Percentiles rank a stretch among this genome's conserved stretches.
Evolutionary conservation across 352 stramenopile genomes (phyloP).

Genomic region (Aphanomyces astaci): DNA sequence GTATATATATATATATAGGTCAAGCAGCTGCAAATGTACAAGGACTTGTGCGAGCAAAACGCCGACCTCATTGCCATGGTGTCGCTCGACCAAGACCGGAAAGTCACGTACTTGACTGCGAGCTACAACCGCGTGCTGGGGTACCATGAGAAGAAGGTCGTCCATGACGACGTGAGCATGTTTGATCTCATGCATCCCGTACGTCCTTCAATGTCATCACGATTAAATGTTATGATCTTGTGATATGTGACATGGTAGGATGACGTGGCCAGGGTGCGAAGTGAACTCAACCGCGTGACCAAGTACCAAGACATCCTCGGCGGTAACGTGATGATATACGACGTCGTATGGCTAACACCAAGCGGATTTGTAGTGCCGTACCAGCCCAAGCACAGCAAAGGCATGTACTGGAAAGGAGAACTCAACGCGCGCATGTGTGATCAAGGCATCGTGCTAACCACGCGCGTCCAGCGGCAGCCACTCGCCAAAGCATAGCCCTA

Average conservation of each 20-base stretch:
- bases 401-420: constrained; percentile 67
- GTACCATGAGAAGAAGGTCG: constrained; percentile 67
- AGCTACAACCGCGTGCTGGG: constrained; percentile 65
- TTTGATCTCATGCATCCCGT: constrained; percentile 78
- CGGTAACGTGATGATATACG: not conserved
- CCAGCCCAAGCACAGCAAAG: constrained; percentile 71
- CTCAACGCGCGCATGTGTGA: constrained; percentile 63
- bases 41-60: constrained; percentile 78
- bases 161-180: constrained; percentile 68
- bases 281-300: constrained; percentile 42
- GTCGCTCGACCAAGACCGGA: constrained; percentile 42
- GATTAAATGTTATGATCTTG: constrained; percentile 24
- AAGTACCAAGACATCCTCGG: constrained; percentile 18
- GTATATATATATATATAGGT: constrained; percentile 25
- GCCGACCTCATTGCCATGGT: constrained; percentile 73
- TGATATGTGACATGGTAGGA: constrained; percentile 48
- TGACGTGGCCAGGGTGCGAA: constrained; percentile 51
- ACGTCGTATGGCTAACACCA: constrained; percentile 1
- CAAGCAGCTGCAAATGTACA: constrained; percentile 74
- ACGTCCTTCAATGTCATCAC: too few relatives aligned
- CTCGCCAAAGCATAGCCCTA: not conserved
- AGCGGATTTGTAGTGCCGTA: constrained; percentile 47
- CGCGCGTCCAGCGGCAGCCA: constrained; percentile 40
- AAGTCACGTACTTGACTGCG: constrained; percentile 61
- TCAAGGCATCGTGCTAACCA: constrained; percentile 68